phyloP scores from a whole-genome alignment of 768 basidiomycete genomes.

The Tulasnella calospora region DNA sequence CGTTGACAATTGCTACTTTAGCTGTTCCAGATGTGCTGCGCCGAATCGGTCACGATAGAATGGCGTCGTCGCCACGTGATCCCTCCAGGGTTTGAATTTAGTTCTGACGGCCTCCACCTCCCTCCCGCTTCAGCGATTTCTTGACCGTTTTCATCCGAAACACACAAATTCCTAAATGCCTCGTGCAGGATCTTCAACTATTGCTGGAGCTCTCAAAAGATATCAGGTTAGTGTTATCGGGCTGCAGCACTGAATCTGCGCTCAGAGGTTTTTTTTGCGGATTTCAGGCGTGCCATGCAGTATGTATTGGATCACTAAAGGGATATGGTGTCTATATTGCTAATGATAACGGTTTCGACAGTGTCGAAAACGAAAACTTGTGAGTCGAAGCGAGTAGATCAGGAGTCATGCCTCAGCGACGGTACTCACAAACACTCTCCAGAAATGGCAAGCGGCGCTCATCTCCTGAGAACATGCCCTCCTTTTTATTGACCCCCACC shows the following conservation, averaged over 20 bases:
- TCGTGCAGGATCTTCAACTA: background rate
- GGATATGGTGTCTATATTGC: background rate
- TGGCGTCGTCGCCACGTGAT: no score
- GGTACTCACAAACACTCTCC: background rate
- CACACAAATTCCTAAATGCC: background rate
- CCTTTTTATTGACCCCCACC: background rate
- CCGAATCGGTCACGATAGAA: no score
- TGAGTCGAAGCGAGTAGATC: background rate
- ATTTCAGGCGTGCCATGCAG: background rate
- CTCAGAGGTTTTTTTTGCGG: background rate
- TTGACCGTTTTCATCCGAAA: no score
- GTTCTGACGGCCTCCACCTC: no score
- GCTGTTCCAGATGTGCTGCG: no score
- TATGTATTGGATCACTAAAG: background rate
- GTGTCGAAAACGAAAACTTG: background rate
- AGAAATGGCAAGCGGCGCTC: background rate
- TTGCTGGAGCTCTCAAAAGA: background rate
- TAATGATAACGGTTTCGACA: background rate
- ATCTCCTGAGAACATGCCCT: background rate
- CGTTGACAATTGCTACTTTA: no score
- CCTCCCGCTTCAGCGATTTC: no score
- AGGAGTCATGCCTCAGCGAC: no score
- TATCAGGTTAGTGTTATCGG: background rate
- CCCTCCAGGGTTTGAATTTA: no score
- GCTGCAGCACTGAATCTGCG: background rate